Base-by-base conservation (phyloP, 176 grass and related monocot genomes). In the Juncus effusus region DNA sequence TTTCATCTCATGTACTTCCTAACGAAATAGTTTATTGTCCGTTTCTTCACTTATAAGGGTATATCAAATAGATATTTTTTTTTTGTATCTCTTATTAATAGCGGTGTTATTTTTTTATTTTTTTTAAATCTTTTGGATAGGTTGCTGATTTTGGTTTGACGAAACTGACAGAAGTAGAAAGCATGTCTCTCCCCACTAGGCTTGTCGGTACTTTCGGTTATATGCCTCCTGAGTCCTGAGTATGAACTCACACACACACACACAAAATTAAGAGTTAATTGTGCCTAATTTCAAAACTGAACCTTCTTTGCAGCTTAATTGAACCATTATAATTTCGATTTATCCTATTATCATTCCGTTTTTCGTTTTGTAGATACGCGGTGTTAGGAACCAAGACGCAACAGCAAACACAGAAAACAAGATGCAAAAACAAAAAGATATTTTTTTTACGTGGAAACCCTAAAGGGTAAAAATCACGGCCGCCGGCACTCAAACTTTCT, bases 191-290 rank as follows among this genome's bases (percentile, higher is more conserved):
- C 13, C 79, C 76, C 45, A 89, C 82, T 16, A 75, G 85, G 69
- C 74, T 92, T 75, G 93, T 92, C 75, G 94, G 94, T 12, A 99
- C 94, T 81, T 93, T 99, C 61, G 94, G 94, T 79, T 99, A 99
- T 62, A 99, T 99, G 83, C 83, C 94, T 84, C 88, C 85, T 51
- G n/a, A n/a, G n/a, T n/a, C n/a, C n/a, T 28, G 94, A 99, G 94
- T 99, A 90, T 47, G 55, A 63, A 40, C 19, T 1, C 19, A 1
- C 19, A 1, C 19, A 28, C 19, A 28, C 19, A 28, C 19, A 28
- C 19, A 28, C 0, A 28, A 0, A 8, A 8, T 38, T 36, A 53
- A 28, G 10, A 28, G 41, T 66, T 11, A 66, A 10, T 51, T 51
- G 14, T 49, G 40, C 44, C 40, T 40, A 3, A 49, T 6, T 45